Percentiles rank a stretch among this genome's conserved stretches.
These are phyloP conservation scores for Ciborinia camelliae DNA, from an alignment of 2,329 filamentous ascomycete species.

Conservation along the genomic window DNA sequence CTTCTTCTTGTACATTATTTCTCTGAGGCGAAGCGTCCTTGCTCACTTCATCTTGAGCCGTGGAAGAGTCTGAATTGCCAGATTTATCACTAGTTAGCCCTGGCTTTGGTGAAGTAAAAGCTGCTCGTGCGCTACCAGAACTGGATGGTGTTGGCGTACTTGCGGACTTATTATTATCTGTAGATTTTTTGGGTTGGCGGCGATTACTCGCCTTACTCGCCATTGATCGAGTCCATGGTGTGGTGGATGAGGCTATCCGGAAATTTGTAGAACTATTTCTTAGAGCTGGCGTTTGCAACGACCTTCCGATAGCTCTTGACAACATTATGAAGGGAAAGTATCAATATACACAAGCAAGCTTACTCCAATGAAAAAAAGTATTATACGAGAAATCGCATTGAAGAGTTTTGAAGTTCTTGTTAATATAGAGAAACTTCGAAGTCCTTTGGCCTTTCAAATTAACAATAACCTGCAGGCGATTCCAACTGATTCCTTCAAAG, in stretches of 20 bases:
- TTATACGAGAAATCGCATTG: conserved; percentile 18
- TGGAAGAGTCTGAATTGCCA: conserved; percentile 27
- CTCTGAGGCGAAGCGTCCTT: conserved; percentile 23
- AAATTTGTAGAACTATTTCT: conserved; percentile 32
- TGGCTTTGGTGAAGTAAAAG: conserved; percentile 23
- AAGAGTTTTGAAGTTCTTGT: conserved; percentile 1
- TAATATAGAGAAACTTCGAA: not conserved
- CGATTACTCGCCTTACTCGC: conserved; percentile 44
- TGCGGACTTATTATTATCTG: conserved; percentile 26
- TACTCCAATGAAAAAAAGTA: conserved; percentile 36
- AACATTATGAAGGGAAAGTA: conserved; percentile 34
- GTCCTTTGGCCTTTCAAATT: not conserved
- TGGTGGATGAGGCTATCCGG: conserved; percentile 37
- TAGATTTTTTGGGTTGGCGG: conserved; percentile 32
- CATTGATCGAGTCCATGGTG: conserved; percentile 46
- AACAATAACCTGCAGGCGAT: not conserved
- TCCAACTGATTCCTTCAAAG: not conserved
- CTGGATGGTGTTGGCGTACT: conserved; percentile 22
- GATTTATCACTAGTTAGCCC: conserved; percentile 25
- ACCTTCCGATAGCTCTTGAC: conserved; percentile 33
- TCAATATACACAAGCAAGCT: conserved; percentile 19
- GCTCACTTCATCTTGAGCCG: conserved; percentile 24
- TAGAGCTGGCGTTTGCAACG: conserved; percentile 31
- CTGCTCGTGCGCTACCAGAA: conserved; percentile 21
- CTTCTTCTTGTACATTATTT: conserved; percentile 30